phyloP scores from a whole-genome alignment of 2,329 filamentous ascomycete species.

The Aspergillus aculeatinus region DNA sequence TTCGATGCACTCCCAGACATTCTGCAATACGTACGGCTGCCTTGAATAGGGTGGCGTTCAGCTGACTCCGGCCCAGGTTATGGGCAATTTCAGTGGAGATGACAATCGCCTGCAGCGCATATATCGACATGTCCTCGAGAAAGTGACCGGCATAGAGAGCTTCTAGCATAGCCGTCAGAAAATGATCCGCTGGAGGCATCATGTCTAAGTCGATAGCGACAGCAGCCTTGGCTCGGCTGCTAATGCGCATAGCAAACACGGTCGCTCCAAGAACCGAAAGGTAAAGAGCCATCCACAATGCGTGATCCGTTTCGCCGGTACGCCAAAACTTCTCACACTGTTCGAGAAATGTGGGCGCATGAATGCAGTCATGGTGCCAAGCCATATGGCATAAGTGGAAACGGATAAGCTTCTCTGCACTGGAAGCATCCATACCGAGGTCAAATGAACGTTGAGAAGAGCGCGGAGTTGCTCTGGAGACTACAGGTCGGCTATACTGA shows the following conservation, averaged over 20 bases:
- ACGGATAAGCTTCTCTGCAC: slow-evolving; percentile 23
- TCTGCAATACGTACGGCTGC: slow-evolving; percentile 39
- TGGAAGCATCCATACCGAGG: slow-evolving; percentile 15
- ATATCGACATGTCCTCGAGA: slow-evolving; percentile 31
- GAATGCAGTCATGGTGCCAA: slow-evolving; percentile 29
- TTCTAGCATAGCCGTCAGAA: slow-evolving; percentile 36
- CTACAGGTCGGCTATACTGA: slow-evolving; percentile 23
- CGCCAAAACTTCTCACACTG: slow-evolving; percentile 28
- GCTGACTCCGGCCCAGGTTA: slow-evolving; percentile 38
- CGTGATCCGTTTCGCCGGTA: slow-evolving; percentile 24
- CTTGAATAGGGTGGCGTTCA: slow-evolving; percentile 37
- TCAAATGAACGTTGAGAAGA: slow-evolving; percentile 7
- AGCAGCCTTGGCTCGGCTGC: slow-evolving; percentile 17
- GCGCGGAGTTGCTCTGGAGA: neutral
- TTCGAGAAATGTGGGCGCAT: slow-evolving; percentile 26
- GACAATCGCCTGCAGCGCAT: slow-evolving; percentile 38
- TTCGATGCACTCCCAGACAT: slow-evolving; percentile 28
- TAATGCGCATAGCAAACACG: slow-evolving; percentile 26
- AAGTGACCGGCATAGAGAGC: slow-evolving; percentile 35
- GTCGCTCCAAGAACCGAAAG: slow-evolving; percentile 25
- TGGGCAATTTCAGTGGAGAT: slow-evolving; percentile 41
- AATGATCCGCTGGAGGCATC: slow-evolving; percentile 25
- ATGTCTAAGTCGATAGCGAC: slow-evolving; percentile 20
- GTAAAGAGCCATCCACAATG: slow-evolving; percentile 28
- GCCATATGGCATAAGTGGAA: slow-evolving; percentile 25